Evolutionary conservation across 2,329 filamentous ascomycete genomes (phyloP), one percentile per base, ranked within the genome.

Genomic region (Scytalidium lignicola): DNA sequence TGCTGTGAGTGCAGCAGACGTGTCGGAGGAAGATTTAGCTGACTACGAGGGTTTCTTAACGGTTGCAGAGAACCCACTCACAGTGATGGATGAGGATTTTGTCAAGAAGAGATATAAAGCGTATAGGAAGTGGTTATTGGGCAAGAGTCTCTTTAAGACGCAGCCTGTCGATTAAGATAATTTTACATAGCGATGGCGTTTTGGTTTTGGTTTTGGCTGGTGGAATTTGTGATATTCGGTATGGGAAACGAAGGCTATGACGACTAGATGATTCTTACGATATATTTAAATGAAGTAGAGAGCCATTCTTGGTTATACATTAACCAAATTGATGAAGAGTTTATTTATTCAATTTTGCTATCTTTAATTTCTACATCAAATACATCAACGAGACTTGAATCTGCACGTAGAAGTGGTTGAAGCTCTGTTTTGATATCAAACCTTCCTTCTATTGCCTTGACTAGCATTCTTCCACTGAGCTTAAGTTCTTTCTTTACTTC

Each of bases 211-310:
- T 10, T 26, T 45, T 92, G 92, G 51, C 88, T 95, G 71, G 97
- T 97, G 47, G 96, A 85, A 68, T 96, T 97, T 44, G 92, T 96
- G n/a, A n/a, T n/a, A n/a, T n/a, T n/a, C n/a, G n/a, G n/a, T n/a
- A n/a, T n/a, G n/a, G n/a, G n/a, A n/a, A n/a, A n/a, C n/a, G n/a
- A n/a, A n/a, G n/a, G n/a, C n/a, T n/a, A n/a, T n/a, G n/a, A n/a
- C n/a, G n/a, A n/a, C n/a, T n/a, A n/a, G n/a, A n/a, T n/a, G n/a
- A n/a, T n/a, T n/a, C n/a, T n/a, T n/a, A n/a, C n/a, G n/a, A n/a
- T n/a, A n/a, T n/a, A n/a, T n/a, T n/a, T n/a, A n/a, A n/a, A n/a
- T n/a, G n/a, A n/a, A n/a, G n/a, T n/a, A n/a, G n/a, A n/a, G n/a
- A n/a, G n/a, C n/a, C n/a, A n/a, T n/a, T n/a, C n/a, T n/a, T n/a